Evolutionary conservation across 305 asterid genomes (phyloP).

Genomic region (Solanum hybrid): DNA sequence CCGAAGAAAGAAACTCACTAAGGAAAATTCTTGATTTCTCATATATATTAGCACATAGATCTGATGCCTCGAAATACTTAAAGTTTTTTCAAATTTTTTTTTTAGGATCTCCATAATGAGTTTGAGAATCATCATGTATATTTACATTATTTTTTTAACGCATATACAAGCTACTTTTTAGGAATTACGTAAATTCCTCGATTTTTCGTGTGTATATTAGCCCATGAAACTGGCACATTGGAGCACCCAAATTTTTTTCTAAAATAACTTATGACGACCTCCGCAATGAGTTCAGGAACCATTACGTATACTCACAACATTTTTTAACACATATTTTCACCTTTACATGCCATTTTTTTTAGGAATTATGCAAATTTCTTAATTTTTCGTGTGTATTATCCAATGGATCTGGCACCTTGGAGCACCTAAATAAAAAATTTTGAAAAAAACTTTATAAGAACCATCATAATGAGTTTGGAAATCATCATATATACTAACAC

Average conservation of each 20-base stretch:
- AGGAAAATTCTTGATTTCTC: background rate
- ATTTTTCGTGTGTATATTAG: too few relatives aligned
- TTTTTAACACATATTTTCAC: background rate
- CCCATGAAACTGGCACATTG: background rate
- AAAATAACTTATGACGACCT: background rate
- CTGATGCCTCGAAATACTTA: background rate
- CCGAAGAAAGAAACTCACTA: background rate
- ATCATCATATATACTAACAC: background rate
- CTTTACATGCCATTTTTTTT: background rate
- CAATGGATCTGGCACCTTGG: background rate
- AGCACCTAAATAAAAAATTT: too few relatives aligned
- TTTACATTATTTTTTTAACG: too few relatives aligned
- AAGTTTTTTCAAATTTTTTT: too few relatives aligned
- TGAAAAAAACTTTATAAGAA: background rate
- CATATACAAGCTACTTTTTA: background rate
- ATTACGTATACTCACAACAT: too few relatives aligned
- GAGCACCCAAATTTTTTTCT: background rate
- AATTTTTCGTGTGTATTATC: background rate
- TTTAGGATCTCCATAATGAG: too few relatives aligned
- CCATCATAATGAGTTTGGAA: background rate
- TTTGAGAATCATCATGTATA: too few relatives aligned
- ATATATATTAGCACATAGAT: background rate
- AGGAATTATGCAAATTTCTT: background rate
- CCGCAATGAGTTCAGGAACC: too few relatives aligned
- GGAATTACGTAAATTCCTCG: fast-evolving